A percentile compares a stretch with the other conserved stretches of the same genome.
Conservation (phyloP, 2,329 filamentous ascomycete genomes). For the Arachnomyces sp. region DNA sequence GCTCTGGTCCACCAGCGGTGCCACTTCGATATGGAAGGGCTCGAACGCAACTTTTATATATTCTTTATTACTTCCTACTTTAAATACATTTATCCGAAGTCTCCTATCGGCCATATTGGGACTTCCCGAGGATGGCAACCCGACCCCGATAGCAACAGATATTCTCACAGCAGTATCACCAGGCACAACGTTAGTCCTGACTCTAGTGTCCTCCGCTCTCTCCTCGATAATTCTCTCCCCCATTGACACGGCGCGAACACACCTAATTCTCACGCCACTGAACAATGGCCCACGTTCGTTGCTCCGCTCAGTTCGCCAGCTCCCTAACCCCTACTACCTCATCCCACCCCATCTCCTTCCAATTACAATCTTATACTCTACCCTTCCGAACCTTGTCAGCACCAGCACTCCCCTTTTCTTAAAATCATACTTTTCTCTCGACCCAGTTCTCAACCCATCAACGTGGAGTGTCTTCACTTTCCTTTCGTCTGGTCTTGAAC, state of each 20-base stretch:
- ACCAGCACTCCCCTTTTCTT: conserved; percentile 77
- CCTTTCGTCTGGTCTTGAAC: conserved; percentile 65
- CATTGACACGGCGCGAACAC: conserved; percentile 80
- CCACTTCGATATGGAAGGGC: conserved; percentile 88
- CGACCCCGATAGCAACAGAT: conserved; percentile 52
- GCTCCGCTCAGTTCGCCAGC: conserved; percentile 63
- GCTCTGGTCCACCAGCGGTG: conserved; percentile 80
- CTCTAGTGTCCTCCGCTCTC: conserved; percentile 54
- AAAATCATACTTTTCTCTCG: conserved; percentile 73
- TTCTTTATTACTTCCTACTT: conserved; percentile 70
- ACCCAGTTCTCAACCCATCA: conserved; percentile 70
- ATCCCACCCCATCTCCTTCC: conserved; percentile 63
- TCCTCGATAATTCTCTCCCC: conserved; percentile 78
- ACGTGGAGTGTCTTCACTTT: conserved; percentile 79
- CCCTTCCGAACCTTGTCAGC: conserved; percentile 72
- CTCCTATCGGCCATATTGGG: conserved; percentile 85
- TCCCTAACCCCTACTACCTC: conserved; percentile 63
- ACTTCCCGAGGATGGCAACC: conserved; percentile 65
- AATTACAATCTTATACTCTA: conserved; percentile 79
- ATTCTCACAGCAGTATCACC: conserved; percentile 75
- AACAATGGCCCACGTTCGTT: conserved; percentile 67
- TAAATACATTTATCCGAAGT: conserved; percentile 88
- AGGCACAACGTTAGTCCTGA: conserved; percentile 68
- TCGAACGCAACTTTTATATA: conserved; percentile 92
- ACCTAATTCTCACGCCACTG: conserved; percentile 75